phyloP scores from a whole-genome alignment of 2,329 filamentous ascomycete genomes.

The Madurella fahalii region DNA sequence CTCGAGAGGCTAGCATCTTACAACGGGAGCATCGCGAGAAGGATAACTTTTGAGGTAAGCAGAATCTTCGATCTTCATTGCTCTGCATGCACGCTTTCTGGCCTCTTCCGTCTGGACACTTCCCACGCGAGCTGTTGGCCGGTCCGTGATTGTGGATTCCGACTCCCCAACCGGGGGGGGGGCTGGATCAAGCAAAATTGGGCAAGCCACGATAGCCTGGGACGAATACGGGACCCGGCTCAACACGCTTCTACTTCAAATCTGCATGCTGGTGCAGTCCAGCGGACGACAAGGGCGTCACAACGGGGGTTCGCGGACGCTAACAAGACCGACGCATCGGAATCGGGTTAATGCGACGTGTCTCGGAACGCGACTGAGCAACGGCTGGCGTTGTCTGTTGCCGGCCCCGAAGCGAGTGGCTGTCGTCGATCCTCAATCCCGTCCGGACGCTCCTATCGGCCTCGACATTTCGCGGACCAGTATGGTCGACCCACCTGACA shows the following conservation, averaged over 20 bases:
- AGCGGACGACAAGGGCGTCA: constrained; percentile 7
- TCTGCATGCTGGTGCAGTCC: constrained; percentile 20
- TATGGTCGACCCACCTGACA: background rate
- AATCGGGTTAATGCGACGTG: constrained; percentile 2
- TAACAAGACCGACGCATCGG: constrained; percentile 2
- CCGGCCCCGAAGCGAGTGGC: constrained; percentile 12
- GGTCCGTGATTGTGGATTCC: constrained; percentile 13
- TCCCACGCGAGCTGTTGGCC: background rate
- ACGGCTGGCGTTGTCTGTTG: background rate
- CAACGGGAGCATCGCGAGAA: background rate
- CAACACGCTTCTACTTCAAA: constrained; percentile 11
- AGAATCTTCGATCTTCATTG: background rate
- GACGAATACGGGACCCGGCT: constrained; percentile 22
- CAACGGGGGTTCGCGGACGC: constrained; percentile 6
- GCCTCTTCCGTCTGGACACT: background rate
- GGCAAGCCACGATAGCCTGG: constrained; percentile 16
- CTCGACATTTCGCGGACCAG: background rate
- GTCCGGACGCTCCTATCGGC: background rate
- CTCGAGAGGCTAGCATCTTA: background rate
- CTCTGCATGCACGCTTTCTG: constrained; percentile 3
- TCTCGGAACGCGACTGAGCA: background rate
- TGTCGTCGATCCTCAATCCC: background rate
- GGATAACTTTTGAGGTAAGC: constrained; percentile 10
- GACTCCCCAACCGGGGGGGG: constrained; percentile 12
- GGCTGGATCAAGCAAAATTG: constrained; percentile 21